These are phyloP conservation scores for Ensete glaucum DNA, from an alignment of 176 grass and related monocot genomes.

Conservation along the genomic window DNA sequence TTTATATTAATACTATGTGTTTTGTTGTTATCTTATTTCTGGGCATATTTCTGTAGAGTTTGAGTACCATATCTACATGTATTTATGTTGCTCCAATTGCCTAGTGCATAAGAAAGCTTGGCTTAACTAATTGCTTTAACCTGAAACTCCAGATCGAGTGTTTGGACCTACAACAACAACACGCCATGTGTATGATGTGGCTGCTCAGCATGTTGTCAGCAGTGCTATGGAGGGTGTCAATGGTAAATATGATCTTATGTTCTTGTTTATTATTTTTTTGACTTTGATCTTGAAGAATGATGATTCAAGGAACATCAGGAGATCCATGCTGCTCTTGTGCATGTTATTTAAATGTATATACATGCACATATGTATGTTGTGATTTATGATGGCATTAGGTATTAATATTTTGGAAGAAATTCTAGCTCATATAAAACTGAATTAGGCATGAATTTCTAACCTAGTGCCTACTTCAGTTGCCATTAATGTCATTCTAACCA, in stretches of 20 bases:
- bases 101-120: background rate
- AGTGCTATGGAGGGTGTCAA: constrained; percentile 94
- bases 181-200: constrained; percentile 99
- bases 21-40: background rate
- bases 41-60: background rate
- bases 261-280: background rate
- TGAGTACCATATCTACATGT: background rate
- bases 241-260: constrained; percentile 41
- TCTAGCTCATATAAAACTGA: background rate
- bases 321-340: background rate
- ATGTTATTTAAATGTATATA: background rate
- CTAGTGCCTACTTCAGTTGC: background rate
- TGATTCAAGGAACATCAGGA: background rate
- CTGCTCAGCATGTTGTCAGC: constrained; percentile 92
- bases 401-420: background rate
- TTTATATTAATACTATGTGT: background rate
- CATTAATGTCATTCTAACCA: background rate
- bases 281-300: background rate
- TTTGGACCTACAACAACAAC: constrained; percentile 99
- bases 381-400: background rate
- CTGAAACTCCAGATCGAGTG: constrained; percentile 65
- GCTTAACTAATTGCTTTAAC: constrained; percentile 18
- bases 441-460: background rate
- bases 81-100: background rate
- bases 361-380: background rate